Evolutionary conservation across 495 filamentous ascomycete species (phyloP), one percentile per base, ranked within the genome.

Genomic region (Extremus antarcticus): DNA sequence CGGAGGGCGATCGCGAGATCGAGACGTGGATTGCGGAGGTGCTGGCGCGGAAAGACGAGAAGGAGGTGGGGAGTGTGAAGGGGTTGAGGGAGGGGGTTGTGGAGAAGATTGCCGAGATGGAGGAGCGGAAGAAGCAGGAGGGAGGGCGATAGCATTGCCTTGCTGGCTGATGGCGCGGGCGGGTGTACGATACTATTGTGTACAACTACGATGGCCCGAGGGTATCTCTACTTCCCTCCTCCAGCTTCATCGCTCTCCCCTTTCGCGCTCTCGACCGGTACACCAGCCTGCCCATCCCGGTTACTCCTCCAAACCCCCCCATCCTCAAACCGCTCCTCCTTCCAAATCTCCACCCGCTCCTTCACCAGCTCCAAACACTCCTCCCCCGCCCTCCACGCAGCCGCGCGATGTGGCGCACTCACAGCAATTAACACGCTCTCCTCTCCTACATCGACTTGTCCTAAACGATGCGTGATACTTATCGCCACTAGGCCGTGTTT

Each of bases 341-440:
- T 98, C 92, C 92, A 98, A 47, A 98, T 83, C 77, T 98, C 92
- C 40, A 86, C 86, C 56, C 75, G 78, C 63, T 77, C 80, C 73
- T 98, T 98, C 63, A 85, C 88, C 64, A 75, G 72, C 76, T 97
- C 91, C 60, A 98, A 71, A 39, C 88, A 84, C 72, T 91, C 88
- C 74, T 97, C 91, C 0, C 88, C 92, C 0, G 82, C 94, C 60
- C 73, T 71, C 90, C 90, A 98, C 38, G 87, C 92, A 43, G 86
- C 86, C 62, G 82, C 78, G n/a, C 92, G 78, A 76, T 98, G 92
- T 43, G 86, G 81, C 21, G 85, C 74, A 49, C 85, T 86, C 15
- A 97, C 87, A 9, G 88, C 88, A 66, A 98, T 88, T 56, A 91
- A 72, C 61, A 98, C 91, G 61, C 88, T 94, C 65, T 94, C 90